Conservation (phyloP, 2,329 filamentous ascomycete species). For the Huntiella bhutanensis region DNA sequence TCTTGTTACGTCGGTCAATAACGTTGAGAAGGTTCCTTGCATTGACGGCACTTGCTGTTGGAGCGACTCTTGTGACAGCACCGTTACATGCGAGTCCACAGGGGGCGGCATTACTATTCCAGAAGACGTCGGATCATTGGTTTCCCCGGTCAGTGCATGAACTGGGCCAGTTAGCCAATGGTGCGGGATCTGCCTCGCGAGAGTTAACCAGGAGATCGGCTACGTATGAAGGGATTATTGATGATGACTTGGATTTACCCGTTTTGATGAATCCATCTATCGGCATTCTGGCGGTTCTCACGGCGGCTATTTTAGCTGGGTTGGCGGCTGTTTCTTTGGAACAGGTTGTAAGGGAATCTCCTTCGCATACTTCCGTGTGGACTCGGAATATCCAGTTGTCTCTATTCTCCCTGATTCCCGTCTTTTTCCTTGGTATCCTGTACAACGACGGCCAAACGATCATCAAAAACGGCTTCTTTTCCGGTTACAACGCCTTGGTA, state of each 20-base stretch:
- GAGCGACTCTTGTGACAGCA: conserved; percentile 71
- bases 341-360: conserved; percentile 78
- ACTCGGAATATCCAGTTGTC: conserved; percentile 86
- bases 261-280: conserved; percentile 37
- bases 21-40: conserved; percentile 61
- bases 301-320: conserved; percentile 64
- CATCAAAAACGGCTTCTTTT: conserved; percentile 72
- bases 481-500: conserved; percentile 82
- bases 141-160: conserved; percentile 67
- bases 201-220: conserved; percentile 53
- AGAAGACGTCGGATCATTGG: conserved; percentile 45
- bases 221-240: conserved; percentile 75
- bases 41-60: conserved; percentile 58
- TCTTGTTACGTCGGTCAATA: conserved; percentile 53
- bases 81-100: conserved; percentile 39
- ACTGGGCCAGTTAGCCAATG: conserved; percentile 38
- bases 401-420: conserved; percentile 83
- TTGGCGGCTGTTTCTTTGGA: conserved; percentile 77
- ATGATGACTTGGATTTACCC: conserved; percentile 32
- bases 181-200: conserved; percentile 28
- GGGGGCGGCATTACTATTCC: conserved; percentile 35
- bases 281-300: conserved; percentile 59
- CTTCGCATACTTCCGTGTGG: conserved; percentile 63
- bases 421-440: conserved; percentile 67
- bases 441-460: conserved; percentile 77